These are phyloP conservation scores for Dovyalis caffra DNA, from an alignment of 345 rosid species.

Conservation along the genomic window DNA sequence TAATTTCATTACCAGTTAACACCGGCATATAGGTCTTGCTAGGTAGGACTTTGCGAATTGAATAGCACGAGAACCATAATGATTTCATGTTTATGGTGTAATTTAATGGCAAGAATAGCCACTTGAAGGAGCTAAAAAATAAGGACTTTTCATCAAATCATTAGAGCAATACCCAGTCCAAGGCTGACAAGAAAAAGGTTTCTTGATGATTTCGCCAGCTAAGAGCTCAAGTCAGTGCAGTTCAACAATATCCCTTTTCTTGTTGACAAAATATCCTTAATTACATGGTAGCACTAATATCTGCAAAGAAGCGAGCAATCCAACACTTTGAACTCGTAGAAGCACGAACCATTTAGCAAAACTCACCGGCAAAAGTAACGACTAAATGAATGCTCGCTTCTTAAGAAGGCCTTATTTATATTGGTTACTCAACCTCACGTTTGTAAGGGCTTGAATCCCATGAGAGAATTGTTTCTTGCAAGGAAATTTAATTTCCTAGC, in stretches of 20 bases:
- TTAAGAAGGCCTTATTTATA: too few species aligned
- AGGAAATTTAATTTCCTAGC: background rate
- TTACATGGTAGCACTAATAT: conserved; percentile 6
- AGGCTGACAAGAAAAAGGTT: background rate
- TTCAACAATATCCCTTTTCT: background rate
- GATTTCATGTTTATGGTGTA: background rate
- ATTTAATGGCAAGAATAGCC: background rate
- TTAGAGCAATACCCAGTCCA: background rate
- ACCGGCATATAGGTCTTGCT: background rate
- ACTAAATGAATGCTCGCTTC: too few species aligned
- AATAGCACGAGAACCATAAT: background rate
- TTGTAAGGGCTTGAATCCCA: too few species aligned
- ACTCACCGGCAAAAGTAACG: too few species aligned
- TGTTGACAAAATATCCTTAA: background rate
- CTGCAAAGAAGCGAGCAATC: conserved; percentile 2
- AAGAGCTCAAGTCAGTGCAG: background rate
- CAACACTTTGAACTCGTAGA: background rate
- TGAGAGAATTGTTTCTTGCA: too few species aligned
- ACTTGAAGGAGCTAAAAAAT: background rate
- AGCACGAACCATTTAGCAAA: too few species aligned
- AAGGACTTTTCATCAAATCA: background rate
- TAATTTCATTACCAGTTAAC: background rate
- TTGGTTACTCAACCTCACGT: too few species aligned
- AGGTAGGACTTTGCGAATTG: background rate
- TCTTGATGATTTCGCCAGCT: background rate